A percentile compares a stretch with the other conserved stretches of the same genome.
phyloP scores from a whole-genome alignment of 257 asterid species.

The Echium plantagineum region DNA sequence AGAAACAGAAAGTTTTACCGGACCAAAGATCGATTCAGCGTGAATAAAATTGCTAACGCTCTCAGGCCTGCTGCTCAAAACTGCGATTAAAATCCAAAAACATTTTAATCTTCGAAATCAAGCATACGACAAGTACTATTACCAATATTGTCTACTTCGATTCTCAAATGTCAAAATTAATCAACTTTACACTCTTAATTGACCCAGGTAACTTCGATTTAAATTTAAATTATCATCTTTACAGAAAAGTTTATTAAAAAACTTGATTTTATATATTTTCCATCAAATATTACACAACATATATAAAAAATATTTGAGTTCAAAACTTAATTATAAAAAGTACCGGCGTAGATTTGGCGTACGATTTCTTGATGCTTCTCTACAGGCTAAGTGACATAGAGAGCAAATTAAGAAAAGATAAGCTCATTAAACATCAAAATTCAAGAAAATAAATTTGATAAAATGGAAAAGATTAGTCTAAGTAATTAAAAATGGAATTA shows the following conservation, averaged over 20 bases:
- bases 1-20: conserved; percentile 13
- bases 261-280: no score
- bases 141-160: background rate
- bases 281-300: background rate
- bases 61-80: conserved; percentile 22
- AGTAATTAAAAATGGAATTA: background rate
- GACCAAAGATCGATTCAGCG: conserved; percentile 17
- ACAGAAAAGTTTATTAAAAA: background rate
- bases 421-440: background rate
- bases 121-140: no score
- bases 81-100: conserved; percentile 8
- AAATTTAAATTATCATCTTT: background rate
- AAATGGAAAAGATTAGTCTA: no score
- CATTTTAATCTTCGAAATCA: no score
- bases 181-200: no score
- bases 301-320: background rate
- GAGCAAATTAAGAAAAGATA: background rate
- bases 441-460: background rate
- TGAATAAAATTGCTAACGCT: conserved; percentile 24
- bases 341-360: conserved; percentile 25
- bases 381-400: conserved; percentile 10
- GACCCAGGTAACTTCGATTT: no score
- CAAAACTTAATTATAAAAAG: background rate
- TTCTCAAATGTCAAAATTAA: no score
- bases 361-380: conserved; percentile 23